phyloP scores from a whole-genome alignment of 306 rosid species.

The Vigna mungo region DNA sequence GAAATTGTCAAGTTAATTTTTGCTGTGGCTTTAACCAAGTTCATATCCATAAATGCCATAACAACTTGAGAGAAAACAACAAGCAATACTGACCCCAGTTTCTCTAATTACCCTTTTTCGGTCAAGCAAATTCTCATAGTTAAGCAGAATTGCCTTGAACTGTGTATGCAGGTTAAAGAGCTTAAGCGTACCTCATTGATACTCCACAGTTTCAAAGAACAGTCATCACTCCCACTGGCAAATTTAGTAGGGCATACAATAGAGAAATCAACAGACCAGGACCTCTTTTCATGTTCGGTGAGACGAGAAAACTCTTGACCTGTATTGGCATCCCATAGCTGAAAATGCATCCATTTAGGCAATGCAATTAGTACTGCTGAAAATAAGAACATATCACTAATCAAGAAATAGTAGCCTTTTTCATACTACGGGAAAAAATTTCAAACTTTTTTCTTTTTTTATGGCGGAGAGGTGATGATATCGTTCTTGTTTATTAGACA shows the following conservation, averaged over 20 bases:
- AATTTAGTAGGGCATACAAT: constrained; percentile 71
- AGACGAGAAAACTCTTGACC: constrained; percentile 69
- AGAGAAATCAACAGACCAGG: constrained; percentile 89
- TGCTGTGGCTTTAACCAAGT: constrained; percentile 30
- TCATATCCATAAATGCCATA: not conserved
- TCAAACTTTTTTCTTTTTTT: not conserved
- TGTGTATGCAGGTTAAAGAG: not conserved
- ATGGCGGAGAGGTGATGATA: not conserved
- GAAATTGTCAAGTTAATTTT: not conserved
- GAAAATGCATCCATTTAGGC: constrained; percentile 45
- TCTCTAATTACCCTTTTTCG: not conserved
- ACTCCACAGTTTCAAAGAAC: constrained; percentile 81
- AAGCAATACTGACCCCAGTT: not conserved
- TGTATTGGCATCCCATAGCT: constrained; percentile 88
- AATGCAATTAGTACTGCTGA: constrained; percentile 36
- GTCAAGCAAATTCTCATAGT: not conserved
- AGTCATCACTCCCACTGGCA: constrained; percentile 89
- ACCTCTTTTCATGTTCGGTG: constrained; percentile 71
- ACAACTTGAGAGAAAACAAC: not conserved
- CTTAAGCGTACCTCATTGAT: constrained; percentile 62
- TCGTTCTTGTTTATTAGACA: not conserved
- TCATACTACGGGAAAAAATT: not conserved
- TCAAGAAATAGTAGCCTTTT: not conserved
- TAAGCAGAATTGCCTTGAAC: not conserved
- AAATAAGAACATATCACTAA: not conserved